A percentile compares a stretch with the other conserved stretches of the same genome.
These are phyloP conservation scores for Cardamine chenopodiifolia DNA, from an alignment of 345 rosid genomes.

Conservation along the genomic window DNA sequence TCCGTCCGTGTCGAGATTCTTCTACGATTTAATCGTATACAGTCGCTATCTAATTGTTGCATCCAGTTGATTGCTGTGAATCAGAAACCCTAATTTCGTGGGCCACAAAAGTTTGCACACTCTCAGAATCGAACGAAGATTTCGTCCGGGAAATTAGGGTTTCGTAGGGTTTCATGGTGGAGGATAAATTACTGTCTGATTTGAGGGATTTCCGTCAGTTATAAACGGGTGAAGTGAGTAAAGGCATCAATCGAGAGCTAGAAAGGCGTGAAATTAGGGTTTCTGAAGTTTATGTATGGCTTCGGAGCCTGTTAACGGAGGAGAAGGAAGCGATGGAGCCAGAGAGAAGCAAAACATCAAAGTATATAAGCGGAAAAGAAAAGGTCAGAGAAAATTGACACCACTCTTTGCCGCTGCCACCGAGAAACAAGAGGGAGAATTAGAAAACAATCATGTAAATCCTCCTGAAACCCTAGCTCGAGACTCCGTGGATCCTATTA, in stretches of 20 bases:
- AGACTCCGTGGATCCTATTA: slow-evolving; percentile 40
- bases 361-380: slow-evolving; percentile 80
- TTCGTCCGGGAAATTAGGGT: slow-evolving; percentile 49
- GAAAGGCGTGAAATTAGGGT: slow-evolving; percentile 45
- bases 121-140: slow-evolving; percentile 26
- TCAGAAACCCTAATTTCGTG: slow-evolving; percentile 30
- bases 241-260: slow-evolving; percentile 19
- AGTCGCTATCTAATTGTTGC: slow-evolving; percentile 7
- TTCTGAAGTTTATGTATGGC: slow-evolving; percentile 83
- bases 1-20: slow-evolving; percentile 12
- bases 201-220: slow-evolving; percentile 7
- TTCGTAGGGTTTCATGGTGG: slow-evolving; percentile 23
- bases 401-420: slow-evolving; percentile 31
- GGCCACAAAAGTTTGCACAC: slow-evolving; percentile 16
- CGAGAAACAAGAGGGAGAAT: slow-evolving; percentile 18
- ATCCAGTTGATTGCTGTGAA: neutral
- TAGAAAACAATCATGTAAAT: slow-evolving; percentile 26
- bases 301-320: slow-evolving; percentile 77
- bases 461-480: slow-evolving; percentile 39
- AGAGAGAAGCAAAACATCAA: slow-evolving; percentile 72
- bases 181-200: neutral
- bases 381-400: slow-evolving; percentile 39
- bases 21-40: neutral
- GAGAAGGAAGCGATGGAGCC: slow-evolving; percentile 62
- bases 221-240: slow-evolving; percentile 6